A percentile compares a stretch with the other conserved stretches of the same genome.
These are phyloP conservation scores for Boletus edulis DNA, from an alignment of 768 basidiomycete genomes.

Conservation along the genomic window DNA sequence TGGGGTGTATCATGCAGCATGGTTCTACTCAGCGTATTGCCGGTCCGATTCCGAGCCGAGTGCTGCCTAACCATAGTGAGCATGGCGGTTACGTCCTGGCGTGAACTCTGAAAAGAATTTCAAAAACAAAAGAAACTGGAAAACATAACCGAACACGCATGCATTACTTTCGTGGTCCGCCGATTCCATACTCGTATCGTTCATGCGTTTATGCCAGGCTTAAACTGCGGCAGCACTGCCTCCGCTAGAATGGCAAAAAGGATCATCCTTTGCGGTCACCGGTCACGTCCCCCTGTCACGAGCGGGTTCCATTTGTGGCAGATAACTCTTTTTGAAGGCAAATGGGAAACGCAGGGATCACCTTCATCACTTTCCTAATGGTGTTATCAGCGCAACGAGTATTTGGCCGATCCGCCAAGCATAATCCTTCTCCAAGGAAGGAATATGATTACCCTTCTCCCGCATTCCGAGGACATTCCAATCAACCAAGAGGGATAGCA, in stretches of 20 bases:
- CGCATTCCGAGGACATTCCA: slow-evolving; percentile 17
- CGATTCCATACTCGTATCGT: neutral
- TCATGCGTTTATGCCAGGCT: neutral
- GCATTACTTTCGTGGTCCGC: neutral
- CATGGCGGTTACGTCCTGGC: slow-evolving; percentile 4
- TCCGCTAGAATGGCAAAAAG: slow-evolving; percentile 12
- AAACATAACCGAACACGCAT: slow-evolving; percentile 1
- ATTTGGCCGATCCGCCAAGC: slow-evolving; percentile 7
- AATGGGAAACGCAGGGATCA: slow-evolving; percentile 13
- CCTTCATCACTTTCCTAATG: slow-evolving; percentile 15
- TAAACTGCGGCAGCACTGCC: slow-evolving; percentile 17
- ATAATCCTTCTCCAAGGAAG: neutral
- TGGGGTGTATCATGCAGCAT: slow-evolving; percentile 14
- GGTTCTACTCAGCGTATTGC: neutral
- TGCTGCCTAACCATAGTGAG: slow-evolving; percentile 2
- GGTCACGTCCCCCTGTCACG: slow-evolving; percentile 16
- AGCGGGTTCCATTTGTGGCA: slow-evolving; percentile 13
- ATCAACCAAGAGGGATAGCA: neutral
- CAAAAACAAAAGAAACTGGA: neutral
- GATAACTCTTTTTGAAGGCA: slow-evolving; percentile 15
- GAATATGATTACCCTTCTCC: slow-evolving; percentile 2
- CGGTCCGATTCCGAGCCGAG: slow-evolving; percentile 8
- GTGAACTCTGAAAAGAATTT: slow-evolving; percentile 5
- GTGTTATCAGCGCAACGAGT: slow-evolving; percentile 17
- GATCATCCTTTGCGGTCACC: slow-evolving; percentile 11